These are phyloP conservation scores for Aspergillus sp. DNA, from an alignment of 2,329 filamentous ascomycete species.

Conservation along the genomic window DNA sequence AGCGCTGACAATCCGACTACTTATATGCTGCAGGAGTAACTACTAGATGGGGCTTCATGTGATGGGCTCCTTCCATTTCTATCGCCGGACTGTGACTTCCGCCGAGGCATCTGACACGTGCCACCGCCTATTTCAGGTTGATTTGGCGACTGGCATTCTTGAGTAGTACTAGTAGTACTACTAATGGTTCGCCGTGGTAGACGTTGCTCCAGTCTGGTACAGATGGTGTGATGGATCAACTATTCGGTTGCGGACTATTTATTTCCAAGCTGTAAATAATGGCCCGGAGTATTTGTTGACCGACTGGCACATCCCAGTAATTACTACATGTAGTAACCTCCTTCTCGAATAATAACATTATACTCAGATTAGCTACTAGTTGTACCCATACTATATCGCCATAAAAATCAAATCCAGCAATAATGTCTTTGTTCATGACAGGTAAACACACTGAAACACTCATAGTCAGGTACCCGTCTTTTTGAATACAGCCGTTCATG, in stretches of 20 bases:
- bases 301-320: background rate
- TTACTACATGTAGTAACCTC: background rate
- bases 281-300: background rate
- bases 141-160: too few species aligned
- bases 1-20: too few species aligned
- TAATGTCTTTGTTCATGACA: too few species aligned
- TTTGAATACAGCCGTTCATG: background rate
- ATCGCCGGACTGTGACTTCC: background rate
- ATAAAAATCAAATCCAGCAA: too few species aligned
- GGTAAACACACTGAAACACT: too few species aligned
- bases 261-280: background rate
- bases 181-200: too few species aligned
- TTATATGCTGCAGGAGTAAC: background rate
- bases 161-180: too few species aligned
- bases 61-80: background rate
- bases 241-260: background rate
- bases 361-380: background rate
- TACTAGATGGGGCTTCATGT: background rate
- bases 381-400: too few species aligned
- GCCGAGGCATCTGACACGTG: conserved; percentile 1
- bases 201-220: too few species aligned
- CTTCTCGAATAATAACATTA: background rate
- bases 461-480: too few species aligned
- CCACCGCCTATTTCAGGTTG: background rate
- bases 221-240: background rate